Evolutionary conservation across 1,284 basidiomycete genomes (phyloP), one percentile per base, ranked within the genome.

Genomic region (Ganoderma leucocontextum): DNA sequence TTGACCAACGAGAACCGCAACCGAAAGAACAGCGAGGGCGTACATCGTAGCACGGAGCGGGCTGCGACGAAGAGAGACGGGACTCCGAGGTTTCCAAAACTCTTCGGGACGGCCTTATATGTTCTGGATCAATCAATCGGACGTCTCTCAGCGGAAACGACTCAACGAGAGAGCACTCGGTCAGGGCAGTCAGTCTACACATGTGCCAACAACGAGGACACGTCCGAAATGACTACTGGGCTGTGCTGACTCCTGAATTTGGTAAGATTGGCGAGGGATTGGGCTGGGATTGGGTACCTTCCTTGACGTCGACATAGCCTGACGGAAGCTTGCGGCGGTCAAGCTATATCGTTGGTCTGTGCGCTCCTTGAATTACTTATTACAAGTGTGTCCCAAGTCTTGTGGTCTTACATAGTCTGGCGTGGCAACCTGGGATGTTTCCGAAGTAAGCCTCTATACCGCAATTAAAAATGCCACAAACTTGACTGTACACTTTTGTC

Each of bases 1-100:
- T 59, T 72, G 71, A 25, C 73, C 65, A 44, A 68, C 70, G 59
- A 74, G 44, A 49, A 74, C 49, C 49, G 66, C 66, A 13, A 68
- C 61, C 22, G 70, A 70, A 47, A 72, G 42, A 7, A 74, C 19
- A 61, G 70, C 47, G 53, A 71, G 41, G 60, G 66, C 68, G 66
- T 68, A 71, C 73, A 74, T 74, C 10, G 22, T 22, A 12, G 9
- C 13, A 52, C 9, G 47, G 47, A 52, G 38, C 22, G 9, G 47
- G 61, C 49, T 7, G 38, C 17, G 13, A 52, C n/a, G 22, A 36
- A 63, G 52, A 57, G 38, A 39, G 38, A 44, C 29, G 12, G 35
- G 36, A 52, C 12, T 33, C 36, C 38, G 19, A 22, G 17, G 8
- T 47, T 17, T 22, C 36, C 19, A 25, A 22, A 10, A 29, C 17